phyloP scores from a whole-genome alignment of 108 stramenopile genomes.

The Aurantiochytrium sp. region DNA sequence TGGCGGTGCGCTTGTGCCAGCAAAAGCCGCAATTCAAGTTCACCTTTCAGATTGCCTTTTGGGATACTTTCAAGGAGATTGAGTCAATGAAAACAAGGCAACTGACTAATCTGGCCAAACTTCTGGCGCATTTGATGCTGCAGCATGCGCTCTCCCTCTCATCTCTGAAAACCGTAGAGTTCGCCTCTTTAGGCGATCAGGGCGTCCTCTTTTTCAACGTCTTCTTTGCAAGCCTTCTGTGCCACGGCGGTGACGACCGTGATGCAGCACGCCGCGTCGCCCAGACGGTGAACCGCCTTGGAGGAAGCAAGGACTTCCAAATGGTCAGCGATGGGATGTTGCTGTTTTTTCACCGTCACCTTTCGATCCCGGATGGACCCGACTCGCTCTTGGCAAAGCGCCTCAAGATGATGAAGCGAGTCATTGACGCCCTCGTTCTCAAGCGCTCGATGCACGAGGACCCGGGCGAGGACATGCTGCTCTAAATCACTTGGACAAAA shows the following conservation, averaged over 20 bases:
- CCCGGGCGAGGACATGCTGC: not conserved
- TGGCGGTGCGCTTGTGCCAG: not conserved
- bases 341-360: not conserved
- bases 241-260: not conserved
- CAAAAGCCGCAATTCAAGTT: slow-evolving; percentile 14
- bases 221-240: not conserved
- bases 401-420: not conserved
- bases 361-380: not conserved
- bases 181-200: not conserved
- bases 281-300: not conserved
- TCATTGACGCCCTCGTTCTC: not conserved
- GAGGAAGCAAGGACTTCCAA: not conserved
- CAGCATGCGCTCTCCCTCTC: not conserved
- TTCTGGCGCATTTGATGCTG: not conserved
- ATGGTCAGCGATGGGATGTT: not conserved
- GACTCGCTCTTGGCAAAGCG: not conserved
- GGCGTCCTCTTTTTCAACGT: not conserved
- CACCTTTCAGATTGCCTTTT: not conserved
- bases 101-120: not conserved
- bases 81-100: not conserved
- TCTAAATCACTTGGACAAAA: not conserved
- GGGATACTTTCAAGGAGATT: not conserved
- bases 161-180: not conserved
- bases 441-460: not conserved
- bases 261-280: not conserved